phyloP scores from a whole-genome alignment of 2,329 filamentous ascomycete species.

The Pyrenophora tritici-repentis region DNA sequence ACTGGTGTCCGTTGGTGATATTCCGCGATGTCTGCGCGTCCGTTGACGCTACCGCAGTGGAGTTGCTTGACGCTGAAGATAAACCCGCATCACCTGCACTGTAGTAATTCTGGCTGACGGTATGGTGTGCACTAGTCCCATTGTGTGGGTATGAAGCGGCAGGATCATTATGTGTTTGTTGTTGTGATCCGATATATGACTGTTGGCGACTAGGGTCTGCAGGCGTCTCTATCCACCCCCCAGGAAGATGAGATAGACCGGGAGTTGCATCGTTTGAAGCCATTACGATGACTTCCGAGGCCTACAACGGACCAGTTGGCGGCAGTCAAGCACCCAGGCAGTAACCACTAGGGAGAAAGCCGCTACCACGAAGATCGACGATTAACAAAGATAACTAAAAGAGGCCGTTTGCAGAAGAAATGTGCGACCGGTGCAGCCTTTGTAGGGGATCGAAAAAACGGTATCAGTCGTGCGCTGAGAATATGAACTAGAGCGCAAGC shows the following conservation, averaged over 20 bases:
- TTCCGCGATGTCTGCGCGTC: constrained; percentile 2
- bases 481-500: constrained; percentile 1
- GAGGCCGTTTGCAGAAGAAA: constrained; percentile 4
- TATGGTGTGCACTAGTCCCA: constrained; percentile 21
- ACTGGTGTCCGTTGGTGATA: neutral
- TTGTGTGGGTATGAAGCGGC: constrained; percentile 17
- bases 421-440: constrained; percentile 3
- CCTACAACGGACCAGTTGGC: neutral
- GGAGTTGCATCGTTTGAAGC: constrained; percentile 36
- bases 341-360: neutral
- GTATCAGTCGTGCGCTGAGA: constrained; percentile 1
- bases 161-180: constrained; percentile 9
- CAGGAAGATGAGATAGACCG: constrained; percentile 43
- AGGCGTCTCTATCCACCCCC: constrained; percentile 45
- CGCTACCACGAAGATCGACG: neutral
- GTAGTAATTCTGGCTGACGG: constrained; percentile 20
- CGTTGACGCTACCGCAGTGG: constrained; percentile 16
- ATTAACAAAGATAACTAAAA: constrained; percentile 1
- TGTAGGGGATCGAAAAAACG: neutral
- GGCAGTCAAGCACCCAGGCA: neutral
- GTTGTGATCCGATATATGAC: constrained; percentile 28
- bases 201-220: constrained; percentile 29
- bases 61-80: constrained; percentile 19
- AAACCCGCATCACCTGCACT: constrained; percentile 11
- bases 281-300: constrained; percentile 25